phyloP scores from a whole-genome alignment of 1,284 basidiomycete species.

The Apiotrichum sp. region DNA sequence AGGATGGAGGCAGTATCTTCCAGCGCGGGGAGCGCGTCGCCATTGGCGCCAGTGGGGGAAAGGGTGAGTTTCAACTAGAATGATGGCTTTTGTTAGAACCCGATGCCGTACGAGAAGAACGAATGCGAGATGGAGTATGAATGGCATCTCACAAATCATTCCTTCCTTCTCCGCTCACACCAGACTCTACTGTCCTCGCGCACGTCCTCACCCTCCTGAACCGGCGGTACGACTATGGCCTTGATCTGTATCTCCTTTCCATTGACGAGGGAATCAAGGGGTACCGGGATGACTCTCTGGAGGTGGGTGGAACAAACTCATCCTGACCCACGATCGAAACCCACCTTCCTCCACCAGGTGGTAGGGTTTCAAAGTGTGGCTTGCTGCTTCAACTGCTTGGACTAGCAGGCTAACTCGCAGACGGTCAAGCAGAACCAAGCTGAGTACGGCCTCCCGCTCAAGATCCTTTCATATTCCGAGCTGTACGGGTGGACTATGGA shows the following conservation, averaged over 20 bases:
- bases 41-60: slow-evolving; percentile 96
- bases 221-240: slow-evolving; percentile 84
- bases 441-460: slow-evolving; percentile 91
- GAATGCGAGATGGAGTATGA: no score
- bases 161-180: slow-evolving; percentile 2
- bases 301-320: slow-evolving; percentile 53
- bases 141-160: no score
- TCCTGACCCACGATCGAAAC: no score
- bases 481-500: slow-evolving; percentile 99
- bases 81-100: no score
- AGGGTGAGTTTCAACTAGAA: slow-evolving; percentile 56
- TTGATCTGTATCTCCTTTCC: slow-evolving; percentile 86
- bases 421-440: slow-evolving; percentile 96
- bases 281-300: slow-evolving; percentile 94
- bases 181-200: slow-evolving; percentile 96
- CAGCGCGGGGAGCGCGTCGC: slow-evolving; percentile 88
- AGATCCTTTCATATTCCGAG: slow-evolving; percentile 92
- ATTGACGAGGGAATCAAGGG: slow-evolving; percentile 99
- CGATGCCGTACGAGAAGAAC: no score
- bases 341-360: no score
- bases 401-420: slow-evolving; percentile 46
- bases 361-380: no score
- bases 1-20: slow-evolving; percentile 67
- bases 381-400: no score
- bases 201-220: slow-evolving; percentile 95